Evolutionary conservation across 2,329 filamentous ascomycete genomes (phyloP).

Genomic region (Periconia macrospinosa): DNA sequence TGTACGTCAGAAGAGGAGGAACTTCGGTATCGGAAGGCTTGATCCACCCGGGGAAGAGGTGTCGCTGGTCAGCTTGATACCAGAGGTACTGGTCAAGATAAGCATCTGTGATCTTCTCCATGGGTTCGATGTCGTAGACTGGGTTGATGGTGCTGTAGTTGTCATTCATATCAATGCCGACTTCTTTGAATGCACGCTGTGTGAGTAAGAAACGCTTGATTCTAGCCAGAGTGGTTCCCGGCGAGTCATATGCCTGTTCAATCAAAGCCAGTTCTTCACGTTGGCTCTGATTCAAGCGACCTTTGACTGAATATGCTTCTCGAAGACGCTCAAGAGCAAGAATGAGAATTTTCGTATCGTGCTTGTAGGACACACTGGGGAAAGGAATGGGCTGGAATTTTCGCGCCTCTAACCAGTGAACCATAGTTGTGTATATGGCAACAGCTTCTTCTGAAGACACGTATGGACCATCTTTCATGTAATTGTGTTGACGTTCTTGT

Average conservation of each 20-base stretch:
- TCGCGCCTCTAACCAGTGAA: slow-evolving; percentile 97
- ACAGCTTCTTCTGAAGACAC: slow-evolving; percentile 98
- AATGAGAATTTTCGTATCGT: slow-evolving; percentile 98
- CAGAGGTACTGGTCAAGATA: slow-evolving; percentile 98
- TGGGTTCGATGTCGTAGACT: slow-evolving; percentile 97
- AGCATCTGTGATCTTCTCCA: slow-evolving; percentile 98
- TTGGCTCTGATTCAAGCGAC: slow-evolving; percentile 93
- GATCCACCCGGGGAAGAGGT: slow-evolving; percentile 98
- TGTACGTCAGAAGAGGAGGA: slow-evolving; percentile 90
- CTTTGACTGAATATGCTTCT: slow-evolving; percentile 97
- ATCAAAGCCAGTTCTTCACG: slow-evolving; percentile 95
- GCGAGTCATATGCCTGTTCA: slow-evolving; percentile 97
- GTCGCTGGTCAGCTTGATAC: slow-evolving; percentile 97
- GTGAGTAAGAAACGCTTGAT: slow-evolving; percentile 98
- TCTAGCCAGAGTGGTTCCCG: slow-evolving; percentile 89
- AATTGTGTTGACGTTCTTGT: slow-evolving; percentile 98
- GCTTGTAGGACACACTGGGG: slow-evolving; percentile 98
- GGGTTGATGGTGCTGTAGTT: slow-evolving; percentile 99
- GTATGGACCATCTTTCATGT: slow-evolving; percentile 98
- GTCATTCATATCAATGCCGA: slow-evolving; percentile 99
- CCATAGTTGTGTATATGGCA: slow-evolving; percentile 97
- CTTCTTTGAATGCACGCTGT: slow-evolving; percentile 97
- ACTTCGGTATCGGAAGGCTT: slow-evolving; percentile 99
- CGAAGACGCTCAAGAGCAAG: slow-evolving; percentile 88
- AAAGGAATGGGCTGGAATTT: slow-evolving; percentile 99